Conservation (phyloP, 1,284 basidiomycete species). For the Leccinum proliferum region DNA sequence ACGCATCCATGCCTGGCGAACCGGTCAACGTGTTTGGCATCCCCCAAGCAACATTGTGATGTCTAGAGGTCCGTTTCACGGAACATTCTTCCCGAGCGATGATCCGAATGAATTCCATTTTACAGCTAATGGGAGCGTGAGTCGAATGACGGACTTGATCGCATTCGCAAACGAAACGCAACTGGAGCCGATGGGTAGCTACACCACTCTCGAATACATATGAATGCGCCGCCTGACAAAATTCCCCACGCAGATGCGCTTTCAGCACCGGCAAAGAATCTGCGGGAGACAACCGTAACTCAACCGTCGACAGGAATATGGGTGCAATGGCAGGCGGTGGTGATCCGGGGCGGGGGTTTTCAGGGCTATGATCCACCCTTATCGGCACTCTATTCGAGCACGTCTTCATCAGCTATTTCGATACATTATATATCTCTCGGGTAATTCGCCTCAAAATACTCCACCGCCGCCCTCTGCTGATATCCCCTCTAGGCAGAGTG, state of each 20-base stretch:
- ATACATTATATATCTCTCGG: slow-evolving; percentile 29
- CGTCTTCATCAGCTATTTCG: slow-evolving; percentile 35
- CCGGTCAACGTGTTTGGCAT: slow-evolving; percentile 82
- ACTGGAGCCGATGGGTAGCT: slow-evolving; percentile 61
- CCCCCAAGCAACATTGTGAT: slow-evolving; percentile 80
- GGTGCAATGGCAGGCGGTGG: slow-evolving; percentile 12
- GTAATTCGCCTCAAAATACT: slow-evolving; percentile 41
- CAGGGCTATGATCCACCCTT: slow-evolving; percentile 25
- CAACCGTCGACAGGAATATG: slow-evolving; percentile 19
- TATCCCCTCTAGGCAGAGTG: slow-evolving; percentile 49
- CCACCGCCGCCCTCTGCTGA: slow-evolving; percentile 37
- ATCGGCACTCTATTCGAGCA: slow-evolving; percentile 44
- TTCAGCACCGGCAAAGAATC: slow-evolving; percentile 26
- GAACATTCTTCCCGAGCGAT: not conserved
- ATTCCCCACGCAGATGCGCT: slow-evolving; percentile 29
- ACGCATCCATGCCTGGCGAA: slow-evolving; percentile 60
- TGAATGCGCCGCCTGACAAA: slow-evolving; percentile 25
- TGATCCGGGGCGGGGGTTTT: slow-evolving; percentile 18
- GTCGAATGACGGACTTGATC: slow-evolving; percentile 70
- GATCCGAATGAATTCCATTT: slow-evolving; percentile 8
- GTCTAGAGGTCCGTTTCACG: slow-evolving; percentile 55
- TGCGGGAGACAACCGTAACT: slow-evolving; percentile 25
- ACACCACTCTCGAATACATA: slow-evolving; percentile 26
- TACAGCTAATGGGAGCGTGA: slow-evolving; percentile 67
- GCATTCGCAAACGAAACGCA: slow-evolving; percentile 47